phyloP scores from a whole-genome alignment of 345 rosid genomes.

The Arabis alpina region DNA sequence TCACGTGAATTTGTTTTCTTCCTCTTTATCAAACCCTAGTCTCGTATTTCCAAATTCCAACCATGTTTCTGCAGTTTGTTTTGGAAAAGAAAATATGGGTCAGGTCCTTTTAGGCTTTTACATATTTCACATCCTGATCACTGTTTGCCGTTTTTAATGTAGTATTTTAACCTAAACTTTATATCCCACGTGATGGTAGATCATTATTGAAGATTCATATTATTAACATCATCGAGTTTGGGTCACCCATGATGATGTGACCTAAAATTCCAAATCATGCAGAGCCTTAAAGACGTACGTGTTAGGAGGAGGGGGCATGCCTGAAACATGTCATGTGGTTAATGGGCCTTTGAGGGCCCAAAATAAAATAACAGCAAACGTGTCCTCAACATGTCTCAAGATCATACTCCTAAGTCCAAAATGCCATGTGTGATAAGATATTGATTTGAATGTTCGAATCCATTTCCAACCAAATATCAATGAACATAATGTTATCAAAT shows the following conservation, averaged over 20 bases:
- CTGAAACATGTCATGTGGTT: constrained; percentile 8
- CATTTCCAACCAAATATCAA: background rate
- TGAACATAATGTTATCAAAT: background rate
- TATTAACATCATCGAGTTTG: background rate
- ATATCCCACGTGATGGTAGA: too few species aligned
- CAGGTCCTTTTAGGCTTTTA: too few species aligned
- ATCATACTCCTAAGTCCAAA: constrained; percentile 8
- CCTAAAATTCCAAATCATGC: background rate
- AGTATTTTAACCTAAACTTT: too few species aligned
- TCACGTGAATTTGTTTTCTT: too few species aligned
- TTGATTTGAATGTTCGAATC: background rate
- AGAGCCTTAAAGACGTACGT: background rate
- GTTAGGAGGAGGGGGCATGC: background rate
- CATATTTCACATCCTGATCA: too few species aligned
- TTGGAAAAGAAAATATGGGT: too few species aligned
- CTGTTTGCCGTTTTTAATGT: too few species aligned
- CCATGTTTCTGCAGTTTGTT: too few species aligned
- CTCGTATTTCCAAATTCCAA: too few species aligned
- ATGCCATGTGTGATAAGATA: background rate
- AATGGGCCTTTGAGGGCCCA: constrained; percentile 28
- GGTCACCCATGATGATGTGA: constrained; percentile 11
- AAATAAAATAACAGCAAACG: background rate
- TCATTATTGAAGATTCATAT: too few species aligned
- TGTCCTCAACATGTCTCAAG: constrained; percentile 23
- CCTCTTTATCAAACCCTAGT: too few species aligned